phyloP scores from a whole-genome alignment of 306 rosid genomes.

The Cicer judaicum region DNA sequence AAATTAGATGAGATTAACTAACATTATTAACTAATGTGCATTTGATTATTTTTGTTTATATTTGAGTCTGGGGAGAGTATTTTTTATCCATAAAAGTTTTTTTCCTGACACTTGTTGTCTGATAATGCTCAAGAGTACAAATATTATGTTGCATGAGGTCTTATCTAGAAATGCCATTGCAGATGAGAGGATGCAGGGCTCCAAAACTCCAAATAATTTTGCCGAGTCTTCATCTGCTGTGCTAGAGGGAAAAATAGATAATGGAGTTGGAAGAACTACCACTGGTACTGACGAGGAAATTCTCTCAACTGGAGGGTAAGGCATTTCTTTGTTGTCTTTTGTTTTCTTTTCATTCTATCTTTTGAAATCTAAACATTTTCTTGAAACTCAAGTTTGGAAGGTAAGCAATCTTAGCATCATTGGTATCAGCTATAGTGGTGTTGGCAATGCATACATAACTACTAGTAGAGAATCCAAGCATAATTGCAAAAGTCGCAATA shows the following conservation, averaged over 20 bases:
- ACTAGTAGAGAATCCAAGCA: conserved; percentile 15
- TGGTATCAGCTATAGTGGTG: conserved; percentile 8
- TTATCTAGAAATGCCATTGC: conserved; percentile 74
- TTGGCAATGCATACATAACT: conserved; percentile 20
- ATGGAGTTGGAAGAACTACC: conserved; percentile 42
- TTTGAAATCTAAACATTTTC: conserved; percentile 29
- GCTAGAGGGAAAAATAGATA: conserved; percentile 50
- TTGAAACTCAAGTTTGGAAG: conserved; percentile 16
- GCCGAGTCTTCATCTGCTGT: conserved; percentile 51
- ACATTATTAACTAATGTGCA: background rate
- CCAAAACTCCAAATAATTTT: conserved; percentile 51
- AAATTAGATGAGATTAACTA: background rate
- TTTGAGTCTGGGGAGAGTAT: conserved; percentile 1
- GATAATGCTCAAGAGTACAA: conserved; percentile 36
- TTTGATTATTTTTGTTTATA: background rate
- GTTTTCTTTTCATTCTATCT: conserved; percentile 27
- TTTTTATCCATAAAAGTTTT: conserved; percentile 22
- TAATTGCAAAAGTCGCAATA: conserved; percentile 22
- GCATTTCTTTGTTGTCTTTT: conserved; percentile 31
- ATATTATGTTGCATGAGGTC: conserved; percentile 52
- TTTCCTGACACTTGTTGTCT: conserved; percentile 42
- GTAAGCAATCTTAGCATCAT: conserved; percentile 9
- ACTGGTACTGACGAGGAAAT: conserved; percentile 44
- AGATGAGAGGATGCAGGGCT: conserved; percentile 79
- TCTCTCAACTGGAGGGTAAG: conserved; percentile 66